Percentiles rank a stretch among this genome's conserved stretches.
phyloP scores from a whole-genome alignment of 768 basidiomycete species.

The Suillus decipiens region DNA sequence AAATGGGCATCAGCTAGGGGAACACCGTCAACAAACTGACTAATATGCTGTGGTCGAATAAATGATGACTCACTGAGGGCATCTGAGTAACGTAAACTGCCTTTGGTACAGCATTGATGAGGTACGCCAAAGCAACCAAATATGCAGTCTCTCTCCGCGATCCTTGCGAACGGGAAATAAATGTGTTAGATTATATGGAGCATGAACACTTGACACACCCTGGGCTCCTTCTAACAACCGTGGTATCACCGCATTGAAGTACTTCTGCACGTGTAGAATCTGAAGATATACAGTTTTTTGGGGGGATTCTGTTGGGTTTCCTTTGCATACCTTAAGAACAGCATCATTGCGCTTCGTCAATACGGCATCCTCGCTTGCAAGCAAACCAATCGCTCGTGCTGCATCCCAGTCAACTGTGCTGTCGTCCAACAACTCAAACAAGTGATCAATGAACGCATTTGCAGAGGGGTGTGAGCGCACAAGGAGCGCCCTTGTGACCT shows the following conservation, averaged over 20 bases:
- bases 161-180: conserved; percentile 37
- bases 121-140: conserved; percentile 79
- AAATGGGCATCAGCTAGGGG: conserved; percentile 81
- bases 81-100: conserved; percentile 72
- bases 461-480: conserved; percentile 69
- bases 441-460: conserved; percentile 53
- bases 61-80: conserved; percentile 44
- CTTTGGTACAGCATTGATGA: conserved; percentile 81
- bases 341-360: conserved; percentile 80
- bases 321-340: conserved; percentile 63
- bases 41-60: not conserved
- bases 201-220: conserved; percentile 38
- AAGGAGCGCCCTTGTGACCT: conserved; percentile 82
- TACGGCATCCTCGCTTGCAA: conserved; percentile 60
- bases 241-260: conserved; percentile 71
- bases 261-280: conserved; percentile 76
- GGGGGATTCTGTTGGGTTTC: not conserved
- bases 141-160: conserved; percentile 60
- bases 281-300: conserved; percentile 31
- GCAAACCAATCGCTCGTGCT: conserved; percentile 70
- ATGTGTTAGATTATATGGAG: not conserved
- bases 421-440: conserved; percentile 77
- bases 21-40: not conserved
- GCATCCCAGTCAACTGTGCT: conserved; percentile 65
- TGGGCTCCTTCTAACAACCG: conserved; percentile 70